Evolutionary conservation across 2,329 filamentous ascomycete genomes (phyloP).

Genomic region (Penicillium concentricum): DNA sequence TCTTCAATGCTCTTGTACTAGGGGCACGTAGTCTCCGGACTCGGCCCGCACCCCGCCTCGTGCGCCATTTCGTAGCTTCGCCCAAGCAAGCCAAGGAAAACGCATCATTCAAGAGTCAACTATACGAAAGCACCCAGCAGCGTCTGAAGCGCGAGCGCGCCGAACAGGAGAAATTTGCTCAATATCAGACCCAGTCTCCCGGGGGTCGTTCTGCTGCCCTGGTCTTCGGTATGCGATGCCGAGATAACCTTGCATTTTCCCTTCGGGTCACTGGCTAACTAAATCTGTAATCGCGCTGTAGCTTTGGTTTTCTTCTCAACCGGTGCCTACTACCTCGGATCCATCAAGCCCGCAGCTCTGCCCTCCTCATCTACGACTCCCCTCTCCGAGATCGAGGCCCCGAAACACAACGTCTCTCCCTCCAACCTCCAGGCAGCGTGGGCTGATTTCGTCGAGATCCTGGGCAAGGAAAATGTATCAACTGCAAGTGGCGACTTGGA

Average conservation of each 20-base stretch:
- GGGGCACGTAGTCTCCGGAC: conserved; percentile 18
- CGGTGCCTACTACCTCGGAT: conserved; percentile 57
- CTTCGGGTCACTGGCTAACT: conserved; percentile 12
- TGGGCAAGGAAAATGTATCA: conserved; percentile 64
- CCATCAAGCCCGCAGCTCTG: conserved; percentile 47
- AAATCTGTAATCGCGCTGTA: conserved; percentile 26
- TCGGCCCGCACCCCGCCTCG: conserved; percentile 6
- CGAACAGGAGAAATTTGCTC: conserved; percentile 53
- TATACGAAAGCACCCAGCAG: conserved; percentile 62
- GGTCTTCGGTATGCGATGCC: conserved; percentile 32
- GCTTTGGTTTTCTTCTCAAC: conserved; percentile 53
- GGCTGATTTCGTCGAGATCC: conserved; percentile 60
- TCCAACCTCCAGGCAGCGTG: conserved; percentile 64
- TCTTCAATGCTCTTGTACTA: conserved; percentile 16
- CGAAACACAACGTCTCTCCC: conserved; percentile 56
- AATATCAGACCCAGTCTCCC: conserved; percentile 42
- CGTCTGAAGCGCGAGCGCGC: conserved; percentile 59
- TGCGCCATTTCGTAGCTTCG: conserved; percentile 25
- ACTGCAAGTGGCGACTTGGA: conserved; percentile 55
- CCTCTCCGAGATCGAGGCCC: conserved; percentile 49
- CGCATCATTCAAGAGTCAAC: conserved; percentile 58
- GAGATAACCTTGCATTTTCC: conserved; percentile 2
- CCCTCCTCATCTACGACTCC: conserved; percentile 57
- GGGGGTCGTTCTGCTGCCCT: conserved; percentile 41
- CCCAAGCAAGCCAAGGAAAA: conserved; percentile 28